These are phyloP conservation scores for Claviceps fusiformis DNA, from an alignment of 2,329 filamentous ascomycete species.

Conservation along the genomic window DNA sequence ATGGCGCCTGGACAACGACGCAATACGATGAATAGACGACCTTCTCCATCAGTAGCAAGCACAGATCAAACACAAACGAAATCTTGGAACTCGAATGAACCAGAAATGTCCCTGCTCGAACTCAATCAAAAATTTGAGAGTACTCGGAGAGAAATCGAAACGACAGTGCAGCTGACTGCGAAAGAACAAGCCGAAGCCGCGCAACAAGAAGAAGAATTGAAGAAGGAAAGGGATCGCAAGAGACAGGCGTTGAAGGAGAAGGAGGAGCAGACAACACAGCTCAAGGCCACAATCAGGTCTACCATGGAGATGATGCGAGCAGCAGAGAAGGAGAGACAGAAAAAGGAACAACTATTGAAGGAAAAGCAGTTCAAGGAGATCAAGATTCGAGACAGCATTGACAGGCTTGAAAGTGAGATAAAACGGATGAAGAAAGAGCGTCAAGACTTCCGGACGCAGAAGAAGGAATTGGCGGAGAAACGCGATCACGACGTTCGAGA, in stretches of 20 bases:
- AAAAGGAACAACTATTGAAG: conserved; percentile 59
- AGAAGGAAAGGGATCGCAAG: conserved; percentile 67
- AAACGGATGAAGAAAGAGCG: conserved; percentile 44
- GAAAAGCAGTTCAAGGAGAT: conserved; percentile 55
- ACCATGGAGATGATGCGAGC: conserved; percentile 71
- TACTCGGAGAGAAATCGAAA: conserved; percentile 73
- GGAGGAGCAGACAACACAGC: conserved; percentile 74
- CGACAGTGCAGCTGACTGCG: conserved; percentile 53
- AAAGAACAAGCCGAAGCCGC: conserved; percentile 62
- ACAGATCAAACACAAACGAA: conserved; percentile 35
- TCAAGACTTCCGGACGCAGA: conserved; percentile 40
- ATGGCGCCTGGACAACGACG: conserved; percentile 22
- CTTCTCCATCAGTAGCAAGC: conserved; percentile 56
- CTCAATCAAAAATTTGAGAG: conserved; percentile 70
- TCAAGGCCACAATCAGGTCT: conserved; percentile 67
- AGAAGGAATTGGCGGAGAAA: conserved; percentile 33
- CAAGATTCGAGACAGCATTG: conserved; percentile 57
- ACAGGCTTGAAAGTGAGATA: conserved; percentile 53
- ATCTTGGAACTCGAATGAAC: conserved; percentile 34
- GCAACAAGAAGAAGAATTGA: conserved; percentile 51
- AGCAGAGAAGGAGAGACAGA: conserved; percentile 63
- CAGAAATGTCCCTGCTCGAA: conserved; percentile 57
- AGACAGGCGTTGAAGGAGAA: conserved; percentile 71
- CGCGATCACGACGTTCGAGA: conserved; percentile 37
- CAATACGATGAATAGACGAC: conserved; percentile 55